Conservation (phyloP, 306 rosid genomes). For the Vachellia pachyceras region DNA sequence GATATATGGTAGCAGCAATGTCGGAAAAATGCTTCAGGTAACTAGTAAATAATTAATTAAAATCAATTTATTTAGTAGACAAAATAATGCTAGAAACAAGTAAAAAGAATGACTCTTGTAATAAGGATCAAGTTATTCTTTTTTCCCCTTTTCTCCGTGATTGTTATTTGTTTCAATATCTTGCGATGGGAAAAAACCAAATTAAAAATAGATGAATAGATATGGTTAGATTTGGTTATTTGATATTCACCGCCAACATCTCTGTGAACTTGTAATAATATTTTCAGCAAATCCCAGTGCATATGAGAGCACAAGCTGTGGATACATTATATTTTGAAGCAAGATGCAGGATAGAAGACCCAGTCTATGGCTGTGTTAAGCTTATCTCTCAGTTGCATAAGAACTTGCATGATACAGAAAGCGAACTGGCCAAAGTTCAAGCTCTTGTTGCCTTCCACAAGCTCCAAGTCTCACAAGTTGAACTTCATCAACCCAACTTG, state of each 20-base stretch:
- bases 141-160: not conserved
- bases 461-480: conserved; percentile 30
- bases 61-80: not conserved
- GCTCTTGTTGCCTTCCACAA: conserved; percentile 54
- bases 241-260: not conserved
- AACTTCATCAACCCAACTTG: conserved; percentile 28
- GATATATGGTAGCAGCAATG: conserved; percentile 80
- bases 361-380: conserved; percentile 73
- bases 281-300: conserved; percentile 58
- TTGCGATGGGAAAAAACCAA: too few species aligned
- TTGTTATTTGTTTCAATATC: too few species aligned
- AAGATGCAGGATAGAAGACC: conserved; percentile 61
- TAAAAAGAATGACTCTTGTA: not conserved
- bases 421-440: conserved; percentile 53
- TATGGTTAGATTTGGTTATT: not conserved
- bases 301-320: conserved; percentile 58
- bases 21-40: conserved; percentile 82
- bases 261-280: not conserved
- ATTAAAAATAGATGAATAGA: too few species aligned
- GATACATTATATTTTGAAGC: conserved; percentile 66
- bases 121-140: too few species aligned
- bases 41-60: not conserved
- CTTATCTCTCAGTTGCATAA: conserved; percentile 61
- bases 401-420: conserved; percentile 51
- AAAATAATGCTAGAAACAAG: not conserved